Conservation (phyloP, 2,329 filamentous ascomycete species). For the Penicillium carneum region DNA sequence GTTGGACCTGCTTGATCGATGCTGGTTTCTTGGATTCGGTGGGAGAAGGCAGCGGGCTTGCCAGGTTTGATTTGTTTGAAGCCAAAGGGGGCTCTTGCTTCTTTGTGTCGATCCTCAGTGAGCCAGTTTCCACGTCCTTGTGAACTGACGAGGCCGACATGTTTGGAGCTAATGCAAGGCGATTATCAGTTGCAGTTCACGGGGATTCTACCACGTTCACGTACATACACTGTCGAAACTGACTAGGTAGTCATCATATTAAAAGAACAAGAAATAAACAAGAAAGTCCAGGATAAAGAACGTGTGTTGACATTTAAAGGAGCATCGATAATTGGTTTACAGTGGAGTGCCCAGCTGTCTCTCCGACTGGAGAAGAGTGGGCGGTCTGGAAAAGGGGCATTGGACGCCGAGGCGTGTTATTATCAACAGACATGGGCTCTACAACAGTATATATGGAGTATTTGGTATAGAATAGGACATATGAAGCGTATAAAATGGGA, state of each 20-base stretch:
- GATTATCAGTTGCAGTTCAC: constrained; percentile 31
- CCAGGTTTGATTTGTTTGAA: constrained; percentile 34
- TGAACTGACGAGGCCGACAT: constrained; percentile 29
- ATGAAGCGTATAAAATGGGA: neutral
- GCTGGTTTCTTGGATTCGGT: constrained; percentile 34
- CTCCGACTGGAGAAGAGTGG: constrained; percentile 36
- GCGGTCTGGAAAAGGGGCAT: constrained; percentile 27
- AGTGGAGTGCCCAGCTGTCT: constrained; percentile 41
- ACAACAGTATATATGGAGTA: neutral
- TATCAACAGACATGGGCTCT: no score
- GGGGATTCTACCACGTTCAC: constrained; percentile 6
- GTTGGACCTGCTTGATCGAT: constrained; percentile 27
- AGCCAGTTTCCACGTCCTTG: constrained; percentile 29
- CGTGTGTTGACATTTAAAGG: constrained; percentile 36
- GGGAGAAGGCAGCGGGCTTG: constrained; percentile 42
- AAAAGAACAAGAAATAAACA: constrained; percentile 10
- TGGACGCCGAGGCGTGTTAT: neutral
- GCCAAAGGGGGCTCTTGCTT: constrained; percentile 31
- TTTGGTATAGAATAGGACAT: neutral
- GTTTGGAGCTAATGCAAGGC: constrained; percentile 27
- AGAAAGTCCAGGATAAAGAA: constrained; percentile 1
- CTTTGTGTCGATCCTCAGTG: constrained; percentile 30
- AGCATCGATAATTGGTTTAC: constrained; percentile 36
- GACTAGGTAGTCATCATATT: constrained; percentile 22
- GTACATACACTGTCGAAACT: constrained; percentile 28